Evolutionary conservation across 768 basidiomycete species (phyloP).

Genomic region (Dictyophora rubrovolvata): DNA sequence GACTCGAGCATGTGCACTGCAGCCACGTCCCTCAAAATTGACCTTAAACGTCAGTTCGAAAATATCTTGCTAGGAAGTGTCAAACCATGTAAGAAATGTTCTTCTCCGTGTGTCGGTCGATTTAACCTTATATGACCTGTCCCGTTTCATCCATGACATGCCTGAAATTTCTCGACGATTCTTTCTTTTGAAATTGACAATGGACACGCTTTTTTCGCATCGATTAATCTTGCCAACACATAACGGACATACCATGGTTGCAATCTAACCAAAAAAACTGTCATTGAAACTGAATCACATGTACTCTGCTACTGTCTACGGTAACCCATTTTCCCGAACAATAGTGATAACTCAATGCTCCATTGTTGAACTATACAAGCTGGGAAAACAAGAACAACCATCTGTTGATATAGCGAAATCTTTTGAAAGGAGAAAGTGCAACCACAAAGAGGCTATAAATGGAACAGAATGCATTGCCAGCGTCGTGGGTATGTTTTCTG

Average conservation of each 20-base stretch:
- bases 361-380: constrained; percentile 85
- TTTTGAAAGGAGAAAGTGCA: constrained; percentile 91
- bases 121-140: constrained; percentile 12
- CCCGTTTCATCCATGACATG: background rate
- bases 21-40: constrained; percentile 58
- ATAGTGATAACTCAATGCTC: constrained; percentile 99
- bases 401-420: constrained; percentile 84
- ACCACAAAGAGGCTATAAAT: constrained; percentile 80
- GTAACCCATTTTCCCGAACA: background rate
- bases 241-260: background rate
- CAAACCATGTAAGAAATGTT: constrained; percentile 72
- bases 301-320: background rate
- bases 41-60: constrained; percentile 65
- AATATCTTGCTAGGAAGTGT: constrained; percentile 76
- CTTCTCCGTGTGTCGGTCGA: constrained; percentile 5
- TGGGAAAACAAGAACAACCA: constrained; percentile 61
- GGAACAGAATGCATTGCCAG: constrained; percentile 74
- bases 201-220: constrained; percentile 33
- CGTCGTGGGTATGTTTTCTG: constrained; percentile 58
- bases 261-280: background rate
- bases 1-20: constrained; percentile 77
- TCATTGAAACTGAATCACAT: background rate
- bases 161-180: background rate
- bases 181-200: constrained; percentile 15
- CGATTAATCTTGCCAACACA: constrained; percentile 1